A percentile compares a stretch with the other conserved stretches of the same genome.
These are phyloP conservation scores for Coemansia sp. DNA, from an alignment of 192 early-diverging fungal genomes.

Conservation along the genomic window DNA sequence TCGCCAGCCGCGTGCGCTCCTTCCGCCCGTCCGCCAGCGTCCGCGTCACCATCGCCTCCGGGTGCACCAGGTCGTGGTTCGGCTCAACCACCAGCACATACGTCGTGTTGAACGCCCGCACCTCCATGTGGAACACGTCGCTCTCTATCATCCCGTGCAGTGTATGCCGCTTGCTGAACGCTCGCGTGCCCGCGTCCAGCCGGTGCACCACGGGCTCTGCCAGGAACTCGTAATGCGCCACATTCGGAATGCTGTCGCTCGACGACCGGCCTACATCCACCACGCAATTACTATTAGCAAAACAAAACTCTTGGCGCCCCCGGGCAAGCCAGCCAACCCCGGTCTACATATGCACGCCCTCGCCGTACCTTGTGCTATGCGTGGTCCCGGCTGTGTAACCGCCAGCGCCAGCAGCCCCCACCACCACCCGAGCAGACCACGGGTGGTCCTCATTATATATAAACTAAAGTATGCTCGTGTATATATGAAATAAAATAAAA, in stretches of 20 bases:
- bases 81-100: conserved; percentile 63
- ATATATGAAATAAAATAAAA: background rate
- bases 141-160: conserved; percentile 38
- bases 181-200: conserved; percentile 4
- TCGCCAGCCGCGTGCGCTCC: conserved; percentile 8
- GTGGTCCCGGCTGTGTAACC: background rate
- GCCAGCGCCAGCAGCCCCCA: background rate
- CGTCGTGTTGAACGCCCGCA: conserved; percentile 62
- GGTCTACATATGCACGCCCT: background rate
- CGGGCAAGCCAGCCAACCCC: background rate
- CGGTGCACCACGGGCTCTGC: conserved; percentile 39
- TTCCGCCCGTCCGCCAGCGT: conserved; percentile 2
- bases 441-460: conserved; percentile 6
- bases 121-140: conserved; percentile 55
- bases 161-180: conserved; percentile 5
- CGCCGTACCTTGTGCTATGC: background rate
- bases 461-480: background rate
- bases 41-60: conserved; percentile 48
- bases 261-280: conserved; percentile 14
- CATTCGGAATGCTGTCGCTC: conserved; percentile 24
- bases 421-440: conserved; percentile 1
- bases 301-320: background rate
- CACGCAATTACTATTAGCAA: background rate
- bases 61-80: conserved; percentile 67
- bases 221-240: conserved; percentile 44